Evolutionary conservation across 345 rosid species (phyloP), one percentile per base, ranked within the genome.

Genomic region (Ricinus communis): DNA sequence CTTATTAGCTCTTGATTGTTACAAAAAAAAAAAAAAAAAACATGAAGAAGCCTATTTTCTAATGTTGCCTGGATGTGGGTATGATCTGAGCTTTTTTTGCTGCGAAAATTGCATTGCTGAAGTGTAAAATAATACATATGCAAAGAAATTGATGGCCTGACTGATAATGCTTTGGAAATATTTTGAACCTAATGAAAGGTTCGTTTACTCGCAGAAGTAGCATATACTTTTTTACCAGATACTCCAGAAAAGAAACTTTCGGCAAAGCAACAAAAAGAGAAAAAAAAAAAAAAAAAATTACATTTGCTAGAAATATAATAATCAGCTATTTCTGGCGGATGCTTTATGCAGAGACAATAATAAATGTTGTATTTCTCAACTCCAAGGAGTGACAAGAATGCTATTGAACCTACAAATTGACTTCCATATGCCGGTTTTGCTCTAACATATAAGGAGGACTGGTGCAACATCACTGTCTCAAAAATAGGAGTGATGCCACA

Each of bases 401-500:
- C 68, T 43, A 51, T 46, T 70, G 31, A 75, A 54, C 70, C 73
- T 52, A 24, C 36, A 58, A 38, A 47, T 28, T 46, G 46, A 25
- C 55, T 19, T 53, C 38, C 51, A 49, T 21, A 40, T 36, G 65
- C 74, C 45, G 46, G 46, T 68, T 45, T 58, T 71, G 43, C 73
- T 45, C 72, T 63, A 60, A 54, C 25, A 28, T 40, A 52, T 33
- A 51, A 64, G 13, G 53, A 45, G 8, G 27, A 74, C 67, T 40
- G n/a, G 12, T 47, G n/a, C 70, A 22, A 59, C 63, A 53, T 68
- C 58, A 68, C 62, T 74, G 71, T 81, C 82, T 85, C 33, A 73
- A 73, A 62, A 82, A 69, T 46, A 84, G 72, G 69, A 86, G 78
- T 69, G 71, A 63, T 19, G 71, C 73, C 21, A 33, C 69, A 43